phyloP scores from a whole-genome alignment of 2,329 filamentous ascomycete genomes.

The Nemania diffusa region DNA sequence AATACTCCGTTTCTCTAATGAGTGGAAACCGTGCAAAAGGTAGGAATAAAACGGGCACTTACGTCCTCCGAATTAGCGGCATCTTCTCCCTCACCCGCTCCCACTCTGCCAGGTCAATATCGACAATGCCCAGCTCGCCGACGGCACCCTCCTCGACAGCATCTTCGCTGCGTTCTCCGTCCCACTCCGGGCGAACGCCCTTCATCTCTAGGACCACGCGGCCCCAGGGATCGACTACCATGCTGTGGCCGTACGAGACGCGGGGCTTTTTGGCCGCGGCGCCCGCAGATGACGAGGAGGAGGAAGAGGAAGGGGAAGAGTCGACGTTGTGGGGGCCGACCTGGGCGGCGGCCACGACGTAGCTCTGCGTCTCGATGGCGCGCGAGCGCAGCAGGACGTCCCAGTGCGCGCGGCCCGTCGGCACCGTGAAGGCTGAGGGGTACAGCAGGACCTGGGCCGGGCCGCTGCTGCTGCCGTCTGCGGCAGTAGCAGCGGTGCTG shows the following conservation, averaged over 20 bases:
- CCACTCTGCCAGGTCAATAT: conserved; percentile 62
- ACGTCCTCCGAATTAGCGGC: conserved; percentile 64
- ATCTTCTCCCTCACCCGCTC: conserved; percentile 62
- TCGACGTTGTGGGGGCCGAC: conserved; percentile 71
- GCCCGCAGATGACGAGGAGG: not conserved
- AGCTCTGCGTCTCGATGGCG: conserved; percentile 89
- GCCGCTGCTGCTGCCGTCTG: conserved; percentile 8
- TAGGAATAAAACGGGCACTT: conserved; percentile 48
- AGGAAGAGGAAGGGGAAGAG: not conserved
- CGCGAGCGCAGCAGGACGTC: conserved; percentile 79
- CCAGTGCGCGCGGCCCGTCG: conserved; percentile 89
- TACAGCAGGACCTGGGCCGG: conserved; percentile 82
- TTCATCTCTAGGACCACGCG: conserved; percentile 73
- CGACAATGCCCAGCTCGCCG: conserved; percentile 64
- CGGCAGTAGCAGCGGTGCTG: not conserved
- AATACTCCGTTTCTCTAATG: not conserved
- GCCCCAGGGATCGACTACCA: conserved; percentile 91
- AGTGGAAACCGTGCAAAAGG: not conserved
- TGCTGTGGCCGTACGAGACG: conserved; percentile 84
- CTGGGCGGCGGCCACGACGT: conserved; percentile 88
- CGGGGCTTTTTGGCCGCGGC: conserved; percentile 60
- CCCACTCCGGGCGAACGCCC: conserved; percentile 57
- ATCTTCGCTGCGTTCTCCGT: conserved; percentile 49
- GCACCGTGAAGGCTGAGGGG: conserved; percentile 89
- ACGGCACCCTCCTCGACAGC: conserved; percentile 50